Evolutionary conservation across 352 stramenopile species (phyloP).

Genomic region (Globisporangium rhizosaccharum): DNA sequence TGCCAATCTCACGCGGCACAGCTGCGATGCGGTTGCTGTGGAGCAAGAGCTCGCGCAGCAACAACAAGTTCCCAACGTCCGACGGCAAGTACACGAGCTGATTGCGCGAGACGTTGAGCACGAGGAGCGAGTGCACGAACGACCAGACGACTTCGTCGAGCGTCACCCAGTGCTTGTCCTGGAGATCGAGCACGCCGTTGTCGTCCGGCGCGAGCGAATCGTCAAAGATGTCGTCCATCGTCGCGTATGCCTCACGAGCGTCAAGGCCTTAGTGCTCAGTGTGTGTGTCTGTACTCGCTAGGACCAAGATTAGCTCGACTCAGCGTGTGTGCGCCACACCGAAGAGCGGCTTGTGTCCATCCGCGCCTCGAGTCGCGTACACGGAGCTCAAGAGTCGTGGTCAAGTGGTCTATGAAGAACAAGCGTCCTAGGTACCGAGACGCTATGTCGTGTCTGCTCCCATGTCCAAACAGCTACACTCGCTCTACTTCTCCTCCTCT

Average conservation of each 20-base stretch:
- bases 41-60: conserved; percentile 60
- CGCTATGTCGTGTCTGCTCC: too few species aligned
- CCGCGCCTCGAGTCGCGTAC: too few species aligned
- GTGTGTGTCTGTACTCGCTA: neutral
- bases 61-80: conserved; percentile 53
- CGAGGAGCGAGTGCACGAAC: conserved; percentile 50
- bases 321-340: too few species aligned
- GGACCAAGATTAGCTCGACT: neutral
- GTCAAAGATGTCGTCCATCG: conserved; percentile 76
- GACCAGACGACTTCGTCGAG: conserved; percentile 78
- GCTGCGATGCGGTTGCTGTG: conserved; percentile 51
- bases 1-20: conserved; percentile 48
- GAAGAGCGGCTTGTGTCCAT: too few species aligned
- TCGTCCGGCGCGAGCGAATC: conserved; percentile 52
- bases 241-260: too few species aligned
- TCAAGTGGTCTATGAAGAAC: too few species aligned
- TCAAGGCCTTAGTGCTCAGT: neutral
- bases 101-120: conserved; percentile 68
- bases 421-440: too few species aligned
- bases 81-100: conserved; percentile 58
- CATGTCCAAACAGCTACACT: neutral
- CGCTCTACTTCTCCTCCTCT: conserved; percentile 7
- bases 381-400: too few species aligned
- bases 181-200: conserved; percentile 65
- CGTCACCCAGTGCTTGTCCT: conserved; percentile 77